Evolutionary conservation across 768 basidiomycete genomes (phyloP), one percentile per base, ranked within the genome.

Genomic region (Tricholoma hemisulphureum): DNA sequence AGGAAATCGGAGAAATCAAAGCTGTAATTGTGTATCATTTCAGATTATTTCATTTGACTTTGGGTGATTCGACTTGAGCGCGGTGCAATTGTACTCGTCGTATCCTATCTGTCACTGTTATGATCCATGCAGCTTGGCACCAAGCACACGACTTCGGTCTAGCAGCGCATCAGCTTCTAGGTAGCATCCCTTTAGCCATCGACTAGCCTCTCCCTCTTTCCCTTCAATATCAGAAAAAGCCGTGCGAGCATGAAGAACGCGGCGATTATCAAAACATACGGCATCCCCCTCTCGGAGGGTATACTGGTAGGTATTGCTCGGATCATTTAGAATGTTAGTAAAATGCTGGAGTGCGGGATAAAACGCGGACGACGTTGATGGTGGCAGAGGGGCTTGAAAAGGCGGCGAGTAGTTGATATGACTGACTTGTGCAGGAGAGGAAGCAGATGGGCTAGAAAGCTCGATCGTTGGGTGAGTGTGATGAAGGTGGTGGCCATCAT

Each of bases 151-250:
- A 21, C 79, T 80, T 2, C 83, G 79, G 67, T 89, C 88, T 58
- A 84, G 68, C 55, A 90, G 65, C 8, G 79, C 70, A 63, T 91
- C 89, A 2, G 81, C 84, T 66, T 90, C 88, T 2, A 91, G 67
- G 76, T 82, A 96, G 69, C 81, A 91, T 21, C 96, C 95, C 73
- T 97, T 97, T 54, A 98, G 73, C 95, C 95, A 97, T 53, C 95
- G 74, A 63, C 80, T 85, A 18, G 82, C 72, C 56, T 82, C 82
- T 31, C 80, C 83, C 24, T 81, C 77, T 16, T 67, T 58, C 5
- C 65, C 75, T 14, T 67, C 71, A 53, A 63, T 66, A 24, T 76
- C 74, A 32, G 80, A 75, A 67, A 98, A 98, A 11, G 86, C 87
- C 1, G 87, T 89, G 21, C 96, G 77, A 0, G 91, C 93, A 70